Percentiles rank a stretch among this genome's conserved stretches.
phyloP scores from a whole-genome alignment of 148 eudicot species.

The Heliosperma pusillum region DNA sequence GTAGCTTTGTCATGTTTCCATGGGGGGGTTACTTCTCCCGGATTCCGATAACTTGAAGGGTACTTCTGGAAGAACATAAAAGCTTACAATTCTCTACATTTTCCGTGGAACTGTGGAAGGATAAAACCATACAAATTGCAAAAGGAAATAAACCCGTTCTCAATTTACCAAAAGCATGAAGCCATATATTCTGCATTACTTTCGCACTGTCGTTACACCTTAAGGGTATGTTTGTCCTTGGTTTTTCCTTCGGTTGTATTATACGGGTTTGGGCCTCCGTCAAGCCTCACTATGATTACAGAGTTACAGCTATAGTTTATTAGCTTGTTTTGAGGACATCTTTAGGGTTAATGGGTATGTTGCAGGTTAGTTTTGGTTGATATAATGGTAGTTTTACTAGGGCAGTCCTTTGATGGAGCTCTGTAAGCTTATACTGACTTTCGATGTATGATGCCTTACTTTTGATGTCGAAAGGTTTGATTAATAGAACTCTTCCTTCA shows the following conservation, averaged over 20 bases:
- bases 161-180: not conserved
- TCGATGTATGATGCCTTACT: slow-evolving; percentile 25
- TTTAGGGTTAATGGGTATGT: not conserved
- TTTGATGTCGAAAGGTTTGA: slow-evolving; percentile 24
- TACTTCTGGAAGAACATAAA: not conserved
- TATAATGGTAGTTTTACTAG: not conserved
- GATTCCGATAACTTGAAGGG: not conserved
- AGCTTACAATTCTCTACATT: not conserved
- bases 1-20: too few species aligned
- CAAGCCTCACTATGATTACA: not conserved
- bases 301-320: not conserved
- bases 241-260: not conserved
- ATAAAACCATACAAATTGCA: not conserved
- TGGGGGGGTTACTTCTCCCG: not conserved
- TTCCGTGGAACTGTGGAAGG: not conserved
- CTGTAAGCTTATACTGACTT: slow-evolving; percentile 6
- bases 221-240: not conserved
- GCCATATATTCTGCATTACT: not conserved
- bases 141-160: not conserved
- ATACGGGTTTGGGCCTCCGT: not conserved
- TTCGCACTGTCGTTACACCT: not conserved
- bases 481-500: slow-evolving; percentile 14
- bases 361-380: slow-evolving; percentile 2
- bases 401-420: slow-evolving; percentile 1
- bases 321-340: not conserved